phyloP scores from a whole-genome alignment of 2,329 filamentous ascomycete genomes.

The Cryphonectria naterciae region DNA sequence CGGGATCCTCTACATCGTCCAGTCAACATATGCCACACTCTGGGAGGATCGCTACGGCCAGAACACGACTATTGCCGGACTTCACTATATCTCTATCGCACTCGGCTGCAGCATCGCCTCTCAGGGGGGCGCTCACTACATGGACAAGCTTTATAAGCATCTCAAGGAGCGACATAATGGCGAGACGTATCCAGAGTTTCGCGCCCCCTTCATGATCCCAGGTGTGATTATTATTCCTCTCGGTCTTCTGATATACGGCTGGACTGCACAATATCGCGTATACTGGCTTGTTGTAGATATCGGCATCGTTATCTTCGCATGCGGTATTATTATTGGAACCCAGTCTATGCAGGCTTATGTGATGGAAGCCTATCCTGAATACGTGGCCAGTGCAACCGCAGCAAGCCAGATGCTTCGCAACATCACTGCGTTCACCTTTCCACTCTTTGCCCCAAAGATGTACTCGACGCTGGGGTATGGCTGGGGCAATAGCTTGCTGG shows the following conservation, averaged over 20 bases:
- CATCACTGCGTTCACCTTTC: conserved; percentile 58
- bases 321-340: conserved; percentile 56
- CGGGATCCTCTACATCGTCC: conserved; percentile 58
- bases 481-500: conserved; percentile 48
- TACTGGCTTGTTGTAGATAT: conserved; percentile 63
- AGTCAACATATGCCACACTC: conserved; percentile 56
- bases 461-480: conserved; percentile 45
- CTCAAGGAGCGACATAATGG: conserved; percentile 32
- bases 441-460: conserved; percentile 54
- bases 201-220: conserved; percentile 34
- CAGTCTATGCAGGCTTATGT: conserved; percentile 59
- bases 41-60: conserved; percentile 46
- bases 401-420: conserved; percentile 58
- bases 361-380: conserved; percentile 50
- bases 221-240: conserved; percentile 48
- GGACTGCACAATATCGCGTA: conserved; percentile 44
- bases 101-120: conserved; percentile 59
- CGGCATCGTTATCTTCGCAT: conserved; percentile 53
- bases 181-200: conserved; percentile 28
- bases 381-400: conserved; percentile 47
- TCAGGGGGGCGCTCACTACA: conserved; percentile 39
- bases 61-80: conserved; percentile 49
- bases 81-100: conserved; percentile 58
- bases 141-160: conserved; percentile 33
- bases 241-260: conserved; percentile 55